Evolutionary conservation across 2,329 filamentous ascomycete genomes (phyloP).

Genomic region (Trichoderma semiorbis): DNA sequence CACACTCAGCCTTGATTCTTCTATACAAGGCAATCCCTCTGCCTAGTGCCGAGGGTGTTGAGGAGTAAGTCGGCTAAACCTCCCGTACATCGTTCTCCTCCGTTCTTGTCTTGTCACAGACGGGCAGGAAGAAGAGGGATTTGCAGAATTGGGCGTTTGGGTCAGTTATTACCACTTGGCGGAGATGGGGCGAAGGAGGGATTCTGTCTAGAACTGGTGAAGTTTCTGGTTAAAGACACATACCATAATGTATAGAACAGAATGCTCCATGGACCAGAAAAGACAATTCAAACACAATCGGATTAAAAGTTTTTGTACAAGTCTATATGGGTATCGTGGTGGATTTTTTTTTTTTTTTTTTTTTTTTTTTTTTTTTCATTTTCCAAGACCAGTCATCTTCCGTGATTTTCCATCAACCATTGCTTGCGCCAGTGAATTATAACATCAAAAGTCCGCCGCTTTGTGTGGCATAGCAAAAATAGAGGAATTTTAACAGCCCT

Average conservation of each 20-base stretch:
- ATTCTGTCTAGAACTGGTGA: background rate
- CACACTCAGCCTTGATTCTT: constrained; percentile 76
- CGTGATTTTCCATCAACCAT: background rate
- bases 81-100: background rate
- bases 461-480: background rate
- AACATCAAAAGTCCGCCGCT: background rate
- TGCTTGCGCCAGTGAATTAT: too few species aligned
- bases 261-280: background rate
- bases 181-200: background rate
- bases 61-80: constrained; percentile 23
- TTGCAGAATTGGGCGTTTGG: background rate
- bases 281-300: background rate
- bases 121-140: background rate
- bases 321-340: constrained; percentile 4
- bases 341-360: too few species aligned
- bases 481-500: too few species aligned
- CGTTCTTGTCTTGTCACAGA: background rate
- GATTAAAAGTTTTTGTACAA: background rate
- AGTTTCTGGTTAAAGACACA: background rate
- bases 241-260: background rate
- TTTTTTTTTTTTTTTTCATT: too few species aligned
- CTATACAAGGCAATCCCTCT: constrained; percentile 73
- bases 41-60: constrained; percentile 52
- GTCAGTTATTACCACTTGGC: background rate
- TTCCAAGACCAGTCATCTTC: background rate